Base-by-base conservation (phyloP, 768 basidiomycete genomes). In the Leccinellum rugosiceps region DNA sequence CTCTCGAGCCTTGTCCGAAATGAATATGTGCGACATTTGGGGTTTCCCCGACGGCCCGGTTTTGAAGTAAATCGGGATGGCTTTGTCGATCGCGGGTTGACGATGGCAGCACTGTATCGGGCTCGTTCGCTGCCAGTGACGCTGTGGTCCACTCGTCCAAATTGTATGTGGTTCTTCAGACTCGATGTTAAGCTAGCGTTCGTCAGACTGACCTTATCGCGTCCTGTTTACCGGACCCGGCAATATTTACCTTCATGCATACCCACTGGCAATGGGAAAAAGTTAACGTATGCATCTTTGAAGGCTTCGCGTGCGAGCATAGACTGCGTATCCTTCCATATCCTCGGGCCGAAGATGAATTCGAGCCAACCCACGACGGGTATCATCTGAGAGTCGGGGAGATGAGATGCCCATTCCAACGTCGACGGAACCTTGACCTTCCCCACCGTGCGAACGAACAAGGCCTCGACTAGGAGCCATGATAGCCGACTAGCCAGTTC, bases 381-480 rank as follows among this genome's bases (percentile, higher is more conserved):
- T 41, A 41, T 41, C 38, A 41, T 41, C n/a, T 41, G 38, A 5
- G n/a, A 41, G n/a, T 41, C 38, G n/a, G n/a, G n/a, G 8, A 30
- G 8, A 7, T 30, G 4, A 41, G 38, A 41, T n/a, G 38, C n/a
- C n/a, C 38, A 25, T 63, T 15, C 58, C 53, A 30, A 60, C 11
- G 15, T 43, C 34, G 25, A 23, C 13, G 62, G 47, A 19, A 28
- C 25, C 11, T 21, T 7, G 8, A 0, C 25, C 4, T 32, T 26
- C 4, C n/a, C 17, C 23, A 8, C 9, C 9, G 47, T 28, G 23
- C 56, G 53, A 30, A 59, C 6, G 19, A 28, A 59, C 34, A 50
- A 8, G 14, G 55, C 57, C 34, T 59, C 44, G 28, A 26, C 47
- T 28, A 48, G 17, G 6, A 62, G 32, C 53, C 61, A 62, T 8